A percentile compares a stretch with the other conserved stretches of the same genome.
phyloP scores from a whole-genome alignment of 2,329 filamentous ascomycete species.

The Chrysosporium keratinophilum region DNA sequence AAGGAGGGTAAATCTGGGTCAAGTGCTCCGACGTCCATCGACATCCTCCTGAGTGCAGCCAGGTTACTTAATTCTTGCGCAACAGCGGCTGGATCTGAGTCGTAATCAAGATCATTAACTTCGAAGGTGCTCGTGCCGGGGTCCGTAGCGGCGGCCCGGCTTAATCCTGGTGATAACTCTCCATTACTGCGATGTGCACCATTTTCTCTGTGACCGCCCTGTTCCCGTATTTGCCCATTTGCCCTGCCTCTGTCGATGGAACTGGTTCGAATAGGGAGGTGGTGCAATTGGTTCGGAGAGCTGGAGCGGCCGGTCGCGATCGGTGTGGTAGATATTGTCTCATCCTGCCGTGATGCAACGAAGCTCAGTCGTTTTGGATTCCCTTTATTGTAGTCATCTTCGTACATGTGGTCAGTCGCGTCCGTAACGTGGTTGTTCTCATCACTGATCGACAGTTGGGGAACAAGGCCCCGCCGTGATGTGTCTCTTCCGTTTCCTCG shows the following conservation, averaged over 20 bases:
- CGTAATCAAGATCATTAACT: conserved; percentile 76
- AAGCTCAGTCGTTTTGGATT: conserved; percentile 66
- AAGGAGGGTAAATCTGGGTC: conserved; percentile 46
- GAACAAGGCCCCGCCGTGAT: conserved; percentile 47
- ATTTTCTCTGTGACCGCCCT: not conserved
- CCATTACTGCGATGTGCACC: conserved; percentile 26
- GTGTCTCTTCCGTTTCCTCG: conserved; percentile 38
- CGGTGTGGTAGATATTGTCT: conserved; percentile 35
- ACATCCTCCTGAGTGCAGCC: conserved; percentile 81
- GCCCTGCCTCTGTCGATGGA: conserved; percentile 27
- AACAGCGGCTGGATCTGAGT: conserved; percentile 78
- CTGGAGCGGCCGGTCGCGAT: conserved; percentile 23
- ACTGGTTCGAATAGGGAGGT: conserved; percentile 14
- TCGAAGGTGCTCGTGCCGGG: conserved; percentile 54
- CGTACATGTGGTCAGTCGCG: conserved; percentile 83
- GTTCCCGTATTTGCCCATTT: conserved; percentile 22
- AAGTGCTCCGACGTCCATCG: conserved; percentile 70
- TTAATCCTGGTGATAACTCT: conserved; percentile 46
- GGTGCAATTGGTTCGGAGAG: conserved; percentile 19
- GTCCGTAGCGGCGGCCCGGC: conserved; percentile 42
- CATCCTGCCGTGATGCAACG: conserved; percentile 43
- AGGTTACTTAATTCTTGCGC: conserved; percentile 87
- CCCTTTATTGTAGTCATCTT: conserved; percentile 51
- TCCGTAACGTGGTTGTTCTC: conserved; percentile 90
- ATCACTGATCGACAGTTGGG: conserved; percentile 66